Evolutionary conservation across 768 basidiomycete species (phyloP), one percentile per base, ranked within the genome.

Genomic region (Hebeloma cylindrosporum): DNA sequence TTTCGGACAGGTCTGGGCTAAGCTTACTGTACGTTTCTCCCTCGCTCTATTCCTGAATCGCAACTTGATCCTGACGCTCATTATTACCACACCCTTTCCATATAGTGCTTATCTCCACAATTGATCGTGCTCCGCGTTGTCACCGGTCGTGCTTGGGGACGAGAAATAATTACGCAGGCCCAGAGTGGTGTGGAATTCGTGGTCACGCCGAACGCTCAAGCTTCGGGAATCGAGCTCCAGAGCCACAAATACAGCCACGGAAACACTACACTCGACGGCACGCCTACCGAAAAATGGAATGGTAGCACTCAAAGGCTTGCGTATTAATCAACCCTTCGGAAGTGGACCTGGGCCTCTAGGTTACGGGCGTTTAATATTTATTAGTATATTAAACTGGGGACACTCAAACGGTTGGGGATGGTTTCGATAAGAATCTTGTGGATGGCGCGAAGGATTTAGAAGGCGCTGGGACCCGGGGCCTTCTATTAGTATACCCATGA

Each of bases 1-100:
- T 7, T 67, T 73, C 45, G 66, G 66, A 25, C 68, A 69, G 40
- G 63, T 73, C 21, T 73, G 70, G 65, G 63, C 67, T 3, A 71
- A 71, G 51, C 59, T 72, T 43, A 65, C 66, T 27, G 72, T 73
- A 47, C 36, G 70, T 65, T 21, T 23, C 43, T 14, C 29, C 25
- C 16, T 3, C 29, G 8, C 18, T 37, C 26, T 8, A 11, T 23
- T 29, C n/a, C n/a, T n/a, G n/a, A n/a, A n/a, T n/a, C n/a, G n/a
- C n/a, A n/a, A n/a, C n/a, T n/a, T n/a, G n/a, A n/a, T n/a, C n/a
- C n/a, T 5, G 7, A 10, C 14, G 26, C 29, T n/a, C 5, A 13
- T 10, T 35, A 21, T 27, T 37, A 20, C 33, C 16, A 10, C 3
- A n/a, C 23, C 31, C 17, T 33, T 20, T 33, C 2, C 10, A 14